phyloP scores from a whole-genome alignment of 2,329 filamentous ascomycete species.

The Curvularia sp. region DNA sequence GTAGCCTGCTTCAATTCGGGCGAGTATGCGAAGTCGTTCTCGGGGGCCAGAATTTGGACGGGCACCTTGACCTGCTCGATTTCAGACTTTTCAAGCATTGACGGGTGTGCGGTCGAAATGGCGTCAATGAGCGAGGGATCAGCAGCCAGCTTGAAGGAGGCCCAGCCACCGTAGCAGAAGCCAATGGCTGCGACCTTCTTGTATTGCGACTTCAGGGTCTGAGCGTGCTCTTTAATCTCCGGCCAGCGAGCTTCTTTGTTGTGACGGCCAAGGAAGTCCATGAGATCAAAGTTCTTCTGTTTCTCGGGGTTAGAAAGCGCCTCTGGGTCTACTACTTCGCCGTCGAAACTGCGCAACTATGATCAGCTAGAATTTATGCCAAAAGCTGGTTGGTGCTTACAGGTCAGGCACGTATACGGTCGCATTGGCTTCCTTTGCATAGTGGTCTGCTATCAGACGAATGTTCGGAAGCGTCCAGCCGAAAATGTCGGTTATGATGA shows the following conservation, averaged over 20 bases:
- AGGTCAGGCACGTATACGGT: constrained; percentile 57
- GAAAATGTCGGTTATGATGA: constrained; percentile 56
- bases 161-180: constrained; percentile 58
- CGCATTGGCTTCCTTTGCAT: constrained; percentile 55
- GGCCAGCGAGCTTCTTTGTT: constrained; percentile 49
- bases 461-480: constrained; percentile 58
- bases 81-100: constrained; percentile 39
- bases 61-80: constrained; percentile 43
- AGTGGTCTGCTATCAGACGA: constrained; percentile 57
- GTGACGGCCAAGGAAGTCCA: constrained; percentile 50
- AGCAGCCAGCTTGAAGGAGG: constrained; percentile 40
- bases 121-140: constrained; percentile 43
- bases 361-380: background rate
- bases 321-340: constrained; percentile 40
- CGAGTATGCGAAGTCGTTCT: constrained; percentile 37
- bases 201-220: constrained; percentile 45
- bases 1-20: constrained; percentile 42
- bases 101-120: constrained; percentile 41
- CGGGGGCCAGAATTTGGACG: constrained; percentile 40
- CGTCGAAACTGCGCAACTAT: constrained; percentile 34
- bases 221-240: constrained; percentile 48
- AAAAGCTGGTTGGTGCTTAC: constrained; percentile 23
- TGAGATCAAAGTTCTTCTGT: constrained; percentile 49
- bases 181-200: constrained; percentile 56
- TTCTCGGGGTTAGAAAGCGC: constrained; percentile 37